Base-by-base conservation (phyloP, 2,329 filamentous ascomycete species). In the Paraphaeosphaeria sporulosa region DNA sequence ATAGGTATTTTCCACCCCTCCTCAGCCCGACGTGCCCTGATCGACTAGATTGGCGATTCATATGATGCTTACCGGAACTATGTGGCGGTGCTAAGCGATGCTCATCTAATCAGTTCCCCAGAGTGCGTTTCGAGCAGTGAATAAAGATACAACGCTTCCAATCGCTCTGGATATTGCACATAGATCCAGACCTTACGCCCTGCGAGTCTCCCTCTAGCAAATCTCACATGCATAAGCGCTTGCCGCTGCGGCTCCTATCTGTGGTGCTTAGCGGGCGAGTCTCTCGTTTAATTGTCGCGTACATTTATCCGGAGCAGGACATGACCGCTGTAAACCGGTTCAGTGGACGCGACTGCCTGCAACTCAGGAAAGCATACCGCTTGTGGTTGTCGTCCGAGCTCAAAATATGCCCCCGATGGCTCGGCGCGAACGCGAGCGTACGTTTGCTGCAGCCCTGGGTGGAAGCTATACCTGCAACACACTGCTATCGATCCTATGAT, bases 231-330 rank as follows among this genome's bases (percentile, higher is more conserved):
- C 17, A n/a, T 23, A 44, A 21, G 42, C 42, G 42, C 12, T 19
- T 23, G 19, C 42, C 3, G 23, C 23, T 44, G 15, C 38, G 17
- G 12, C 19, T 23, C 19, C 7, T 23, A 19, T 23, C 19, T 44
- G 19, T 19, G 19, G 19, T 44, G 42, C 10, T 9, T 44, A 21
- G 42, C 42, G 44, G 32, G 27, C 15, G 25, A 32, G n/a, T 44
- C 40, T 15, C 34, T 50, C 15, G 17, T 57, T 25, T 42, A 19
- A 50, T 42, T 17, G n/a, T 27, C 40, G 25, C 23, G 8, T 17
- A 21, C 38, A 58, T 58, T 58, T 58, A 58, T 12, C 56, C 56
- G 56, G 25, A 40, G 54, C 44, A 57, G 21, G 34, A 32, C 32
- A 17, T 49, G 27, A 38, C 38, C 32, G n/a, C 40, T 27, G 25